These are phyloP conservation scores for Bryoglossum gracile DNA, from an alignment of 495 filamentous ascomycete species.

Conservation along the genomic window DNA sequence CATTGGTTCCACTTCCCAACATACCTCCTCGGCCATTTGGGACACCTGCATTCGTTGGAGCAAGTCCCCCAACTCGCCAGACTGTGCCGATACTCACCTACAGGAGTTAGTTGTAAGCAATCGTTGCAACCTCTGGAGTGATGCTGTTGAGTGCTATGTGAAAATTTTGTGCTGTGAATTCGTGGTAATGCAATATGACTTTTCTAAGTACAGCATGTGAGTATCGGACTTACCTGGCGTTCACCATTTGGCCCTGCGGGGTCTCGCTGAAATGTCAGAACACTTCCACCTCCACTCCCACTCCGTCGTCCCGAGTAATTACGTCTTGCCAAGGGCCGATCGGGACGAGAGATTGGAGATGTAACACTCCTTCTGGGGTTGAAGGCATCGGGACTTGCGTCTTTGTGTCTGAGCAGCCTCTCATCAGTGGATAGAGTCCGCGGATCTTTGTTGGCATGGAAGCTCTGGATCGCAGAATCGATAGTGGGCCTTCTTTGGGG, in stretches of 20 bases:
- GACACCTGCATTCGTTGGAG: slow-evolving; percentile 44
- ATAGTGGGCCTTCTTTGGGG: slow-evolving; percentile 11
- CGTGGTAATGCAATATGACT: no score
- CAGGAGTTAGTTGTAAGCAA: slow-evolving; percentile 12
- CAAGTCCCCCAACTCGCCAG: slow-evolving; percentile 74
- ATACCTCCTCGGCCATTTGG: slow-evolving; percentile 56
- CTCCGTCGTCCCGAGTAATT: slow-evolving; percentile 21
- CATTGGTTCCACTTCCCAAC: slow-evolving; percentile 63
- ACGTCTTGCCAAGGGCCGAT: slow-evolving; percentile 4
- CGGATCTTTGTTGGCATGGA: slow-evolving; percentile 56
- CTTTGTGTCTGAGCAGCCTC: slow-evolving; percentile 50
- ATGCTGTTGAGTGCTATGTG: no score
- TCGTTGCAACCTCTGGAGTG: no score
- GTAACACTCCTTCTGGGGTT: slow-evolving; percentile 37
- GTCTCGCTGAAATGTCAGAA: slow-evolving; percentile 24
- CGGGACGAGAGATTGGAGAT: slow-evolving; percentile 26
- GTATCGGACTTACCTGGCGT: slow-evolving; percentile 31
- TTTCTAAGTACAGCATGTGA: no score
- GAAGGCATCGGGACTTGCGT: slow-evolving; percentile 60
- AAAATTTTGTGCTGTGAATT: no score
- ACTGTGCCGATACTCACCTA: slow-evolving; percentile 60
- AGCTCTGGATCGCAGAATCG: slow-evolving; percentile 28
- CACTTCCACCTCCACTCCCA: slow-evolving; percentile 23
- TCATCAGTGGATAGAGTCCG: slow-evolving; percentile 54
- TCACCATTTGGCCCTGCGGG: slow-evolving; percentile 19